Conservation (phyloP, 2,329 filamentous ascomycete species). For the Alternaria incomplexa region DNA sequence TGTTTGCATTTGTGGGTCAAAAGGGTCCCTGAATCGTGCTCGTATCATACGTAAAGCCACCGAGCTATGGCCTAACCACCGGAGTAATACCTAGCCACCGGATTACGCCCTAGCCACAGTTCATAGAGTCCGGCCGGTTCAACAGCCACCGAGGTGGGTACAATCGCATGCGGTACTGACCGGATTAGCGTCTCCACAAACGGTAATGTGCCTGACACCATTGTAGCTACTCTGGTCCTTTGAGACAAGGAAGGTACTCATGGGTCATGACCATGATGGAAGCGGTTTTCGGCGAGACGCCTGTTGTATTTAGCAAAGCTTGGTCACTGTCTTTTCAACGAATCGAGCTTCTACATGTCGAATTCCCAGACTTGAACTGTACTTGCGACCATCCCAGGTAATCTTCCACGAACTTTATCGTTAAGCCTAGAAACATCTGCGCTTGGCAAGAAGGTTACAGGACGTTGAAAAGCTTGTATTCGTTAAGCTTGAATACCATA, state of each 20-base stretch:
- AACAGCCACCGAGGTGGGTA: background rate
- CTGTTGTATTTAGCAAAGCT: background rate
- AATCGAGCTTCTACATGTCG: background rate
- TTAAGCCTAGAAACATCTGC: background rate
- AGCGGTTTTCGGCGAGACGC: background rate
- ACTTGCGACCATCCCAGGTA: background rate
- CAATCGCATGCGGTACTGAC: background rate
- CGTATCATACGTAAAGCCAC: background rate
- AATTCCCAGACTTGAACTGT: background rate
- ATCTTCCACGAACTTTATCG: background rate
- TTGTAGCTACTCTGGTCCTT: background rate
- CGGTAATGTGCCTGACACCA: background rate
- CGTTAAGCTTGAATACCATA: background rate
- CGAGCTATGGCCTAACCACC: background rate
- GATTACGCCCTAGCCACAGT: background rate
- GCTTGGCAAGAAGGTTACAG: background rate
- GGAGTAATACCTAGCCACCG: background rate
- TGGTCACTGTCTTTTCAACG: background rate
- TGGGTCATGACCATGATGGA: background rate
- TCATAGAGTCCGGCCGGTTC: background rate
- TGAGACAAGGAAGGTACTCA: background rate
- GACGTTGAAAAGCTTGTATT: background rate
- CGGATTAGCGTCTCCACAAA: background rate
- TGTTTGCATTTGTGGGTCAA: background rate
- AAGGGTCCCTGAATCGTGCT: background rate